Base-by-base conservation (phyloP, 495 filamentous ascomycete species). In the Talaromyces borbonicus region DNA sequence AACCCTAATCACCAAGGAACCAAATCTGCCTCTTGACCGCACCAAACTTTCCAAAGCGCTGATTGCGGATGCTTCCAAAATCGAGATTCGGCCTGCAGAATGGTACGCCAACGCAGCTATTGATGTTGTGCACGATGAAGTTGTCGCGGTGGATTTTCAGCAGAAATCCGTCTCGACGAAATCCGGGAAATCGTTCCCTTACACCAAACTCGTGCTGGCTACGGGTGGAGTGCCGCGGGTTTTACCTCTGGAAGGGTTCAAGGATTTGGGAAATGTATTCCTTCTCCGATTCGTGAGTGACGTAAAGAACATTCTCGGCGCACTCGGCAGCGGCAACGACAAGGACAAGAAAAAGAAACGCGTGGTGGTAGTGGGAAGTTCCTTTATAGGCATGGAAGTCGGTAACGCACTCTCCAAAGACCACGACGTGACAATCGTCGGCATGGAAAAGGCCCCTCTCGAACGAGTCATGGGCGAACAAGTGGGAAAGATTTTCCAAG, bases 331-430 rank as follows among this genome's bases (percentile, higher is more conserved):
- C 7, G 27, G 27, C 27, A 6, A 30, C 7, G 27, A 30, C 27
- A 12, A 7, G 27, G 12, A n/a, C n/a, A 77, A 83, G 11, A 55
- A 73, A 5, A 81, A 80, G 32, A 95, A 92, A 71, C 94, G 94
- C 63, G 77, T 96, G 54, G 88, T 95, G 27, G 73, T 98, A 14
- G 78, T 98, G 46, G 92, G 92, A 15, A 85, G 79, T 44, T 89
- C 84, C 37, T 96, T 98, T 64, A 98, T 98, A 60, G 83, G 92
- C 29, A 93, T 98, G 90, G 92, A 98, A 65, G 77, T 95, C 22
- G 87, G 82, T 31, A 95, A 90, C 42, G 79, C 79, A 26, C 80
- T 87, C 2, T 65, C 78, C 9, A 81, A 81, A 44, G 79, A 78
- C 42, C 87, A 96, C 56, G 65, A 78, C 14, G 85, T 98, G 29